phyloP scores from a whole-genome alignment of 2,329 filamentous ascomycete genomes.

The Cordyceps farinosa region DNA sequence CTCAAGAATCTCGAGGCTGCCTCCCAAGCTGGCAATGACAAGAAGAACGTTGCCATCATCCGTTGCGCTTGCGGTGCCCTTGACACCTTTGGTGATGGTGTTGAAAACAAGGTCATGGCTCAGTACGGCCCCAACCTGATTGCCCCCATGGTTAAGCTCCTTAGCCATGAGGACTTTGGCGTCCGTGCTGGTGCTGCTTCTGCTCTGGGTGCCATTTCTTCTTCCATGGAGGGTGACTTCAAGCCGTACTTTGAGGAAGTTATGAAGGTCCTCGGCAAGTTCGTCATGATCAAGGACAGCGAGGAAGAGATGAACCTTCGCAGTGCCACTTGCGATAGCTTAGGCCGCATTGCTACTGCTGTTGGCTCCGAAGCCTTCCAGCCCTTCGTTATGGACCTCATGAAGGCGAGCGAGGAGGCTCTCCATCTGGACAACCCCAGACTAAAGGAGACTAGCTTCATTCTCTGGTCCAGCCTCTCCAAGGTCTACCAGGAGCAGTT shows the following conservation, averaged over 20 bases:
- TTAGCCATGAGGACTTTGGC: slow-evolving; percentile 79
- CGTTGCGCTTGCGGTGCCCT: slow-evolving; percentile 86
- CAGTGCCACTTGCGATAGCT: slow-evolving; percentile 84
- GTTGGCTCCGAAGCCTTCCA: slow-evolving; percentile 85
- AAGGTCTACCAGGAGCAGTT: slow-evolving; percentile 90
- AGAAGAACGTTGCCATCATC: slow-evolving; percentile 80
- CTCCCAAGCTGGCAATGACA: slow-evolving; percentile 62
- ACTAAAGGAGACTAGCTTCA: slow-evolving; percentile 93
- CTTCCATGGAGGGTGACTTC: slow-evolving; percentile 78
- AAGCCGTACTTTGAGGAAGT: slow-evolving; percentile 86
- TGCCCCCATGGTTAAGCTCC: slow-evolving; percentile 76
- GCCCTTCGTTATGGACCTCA: slow-evolving; percentile 84
- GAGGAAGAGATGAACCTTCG: slow-evolving; percentile 88
- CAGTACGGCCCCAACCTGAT: slow-evolving; percentile 81
- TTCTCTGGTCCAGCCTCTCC: slow-evolving; percentile 90
- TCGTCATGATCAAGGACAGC: slow-evolving; percentile 79
- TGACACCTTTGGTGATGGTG: slow-evolving; percentile 86
- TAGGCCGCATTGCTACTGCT: slow-evolving; percentile 87
- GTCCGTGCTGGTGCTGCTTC: slow-evolving; percentile 87
- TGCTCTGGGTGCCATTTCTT: slow-evolving; percentile 86
- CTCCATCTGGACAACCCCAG: slow-evolving; percentile 84
- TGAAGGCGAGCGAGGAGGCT: slow-evolving; percentile 89
- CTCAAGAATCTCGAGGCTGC: slow-evolving; percentile 87
- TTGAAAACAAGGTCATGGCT: slow-evolving; percentile 71
- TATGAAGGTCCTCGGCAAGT: slow-evolving; percentile 84